Base-by-base conservation (phyloP, 2,329 filamentous ascomycete genomes). In the Cordyceps cateniannulata region DNA sequence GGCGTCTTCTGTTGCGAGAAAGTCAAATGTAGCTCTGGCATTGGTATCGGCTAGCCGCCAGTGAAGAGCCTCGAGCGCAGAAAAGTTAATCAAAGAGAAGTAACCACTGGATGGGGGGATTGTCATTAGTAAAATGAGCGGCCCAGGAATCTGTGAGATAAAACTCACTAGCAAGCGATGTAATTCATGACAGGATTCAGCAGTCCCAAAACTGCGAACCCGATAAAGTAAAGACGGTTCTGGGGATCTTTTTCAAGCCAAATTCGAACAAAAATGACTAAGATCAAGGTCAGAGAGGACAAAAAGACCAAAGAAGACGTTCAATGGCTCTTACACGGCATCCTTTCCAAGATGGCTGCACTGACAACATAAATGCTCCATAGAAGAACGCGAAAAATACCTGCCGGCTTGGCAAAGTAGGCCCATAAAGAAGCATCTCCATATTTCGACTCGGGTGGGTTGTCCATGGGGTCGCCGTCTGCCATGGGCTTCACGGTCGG, bases 1-100 rank as follows among this genome's bases (percentile, higher is more conserved):
- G 1, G 60, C 63, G 29, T 69, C 67, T 9, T 65, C 69, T 0
- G 53, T 59, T 14, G 29, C 42, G 44, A 50, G 45, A 9, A 22
- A 49, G 5, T 27, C 45, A 18, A 49, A 50, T 8, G 32, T 58
- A 5, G 45, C 45, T 16, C 25, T 27, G 2, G 45, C 5, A 5
- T 22, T 40, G 4, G 52, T 54, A 22, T 58, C 45, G n/a, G 45
- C 29, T 8, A 58, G 29, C 3, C 22, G 14, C 45, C 44, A 49
- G 20, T 58, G 55, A 3, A 58, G 32, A 35, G 22, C 24, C 3
- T 49, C 25, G 16, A 32, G 5, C 9, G 55, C 32, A 8, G 45
- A n/a, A 2, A 27, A n/a, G 25, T 49, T 58, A 10, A 49, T 35
- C 10, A 58, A n/a, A 24, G 48, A 50, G 22, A 38, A 58, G 12